Base-by-base conservation (phyloP, 2,329 filamentous ascomycete genomes). In the Diaporthe caulivora region DNA sequence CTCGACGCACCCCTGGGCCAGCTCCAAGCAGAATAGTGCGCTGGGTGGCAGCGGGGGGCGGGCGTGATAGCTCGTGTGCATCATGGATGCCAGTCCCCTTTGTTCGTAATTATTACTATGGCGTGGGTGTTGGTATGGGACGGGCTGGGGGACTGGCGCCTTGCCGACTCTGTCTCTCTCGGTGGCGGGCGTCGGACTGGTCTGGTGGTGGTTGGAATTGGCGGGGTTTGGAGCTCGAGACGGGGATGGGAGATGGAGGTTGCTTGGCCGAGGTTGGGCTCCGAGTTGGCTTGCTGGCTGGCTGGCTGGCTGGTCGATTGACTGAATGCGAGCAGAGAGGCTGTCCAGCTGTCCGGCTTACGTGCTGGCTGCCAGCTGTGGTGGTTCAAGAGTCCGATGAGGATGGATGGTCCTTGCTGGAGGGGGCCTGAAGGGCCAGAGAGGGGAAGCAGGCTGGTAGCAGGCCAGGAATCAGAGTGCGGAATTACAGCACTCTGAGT, bases 1-100 rank as follows among this genome's bases (percentile, higher is more conserved):
- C 62, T 53, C 31, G 62, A 67, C 62, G 24, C 62, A 40, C 62
- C 47, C 47, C 62, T 53, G 62, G 31, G 15, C 62, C 47, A 67
- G 44, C 62, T 65, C 31, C 47, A 51, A 65, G 21, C 13, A 51
- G 62, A 29, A 51, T 53, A 67, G 62, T 26, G 62, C 26, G 31
- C n/a, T 26, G 11, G 44, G 26, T 18, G 44, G 29, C 6, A 51
- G 62, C 4, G 47, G 24, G 62, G 31, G 44, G 44, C 7, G n/a
- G 47, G n/a, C 29, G 21, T 34, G 60, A 64, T 34, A 64, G 62
- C 44, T 65, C 44, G 62, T 26, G 29, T 65, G 44, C 31, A 40
- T 53, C 11, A 40, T 67, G 47, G 47, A 18, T 53, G 62, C n/a
- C 31, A 31, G 44, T 34, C 18, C 47, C 40, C 47, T 67, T 67